phyloP scores from a whole-genome alignment of 2,329 filamentous ascomycete species.

The Cladosporium sp. region DNA sequence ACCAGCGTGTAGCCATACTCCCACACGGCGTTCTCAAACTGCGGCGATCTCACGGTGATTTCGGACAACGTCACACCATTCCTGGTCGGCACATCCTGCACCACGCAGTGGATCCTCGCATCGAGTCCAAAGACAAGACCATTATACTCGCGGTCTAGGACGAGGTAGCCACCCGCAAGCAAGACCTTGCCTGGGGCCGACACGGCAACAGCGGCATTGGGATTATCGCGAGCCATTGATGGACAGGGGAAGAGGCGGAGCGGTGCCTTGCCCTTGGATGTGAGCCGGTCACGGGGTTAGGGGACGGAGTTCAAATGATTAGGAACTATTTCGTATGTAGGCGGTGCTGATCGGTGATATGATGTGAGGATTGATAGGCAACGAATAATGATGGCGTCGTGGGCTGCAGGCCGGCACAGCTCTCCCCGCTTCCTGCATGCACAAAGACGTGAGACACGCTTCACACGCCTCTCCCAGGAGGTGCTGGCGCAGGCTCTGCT shows the following conservation, averaged over 20 bases:
- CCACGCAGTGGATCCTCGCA: slow-evolving; percentile 62
- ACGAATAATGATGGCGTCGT: neutral
- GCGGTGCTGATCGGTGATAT: slow-evolving; percentile 14
- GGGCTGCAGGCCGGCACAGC: neutral
- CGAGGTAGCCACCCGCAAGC: slow-evolving; percentile 90
- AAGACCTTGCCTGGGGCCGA: slow-evolving; percentile 97
- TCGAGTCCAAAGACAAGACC: slow-evolving; percentile 67
- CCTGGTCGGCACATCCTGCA: slow-evolving; percentile 57
- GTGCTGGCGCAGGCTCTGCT: neutral
- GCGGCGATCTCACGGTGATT: slow-evolving; percentile 85
- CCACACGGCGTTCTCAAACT: slow-evolving; percentile 87
- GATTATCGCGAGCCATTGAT: slow-evolving; percentile 10
- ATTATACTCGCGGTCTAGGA: slow-evolving; percentile 83
- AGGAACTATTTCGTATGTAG: neutral
- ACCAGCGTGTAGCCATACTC: slow-evolving; percentile 75
- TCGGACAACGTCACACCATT: slow-evolving; percentile 64
- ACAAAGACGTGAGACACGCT: neutral
- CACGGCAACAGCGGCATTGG: slow-evolving; percentile 45
- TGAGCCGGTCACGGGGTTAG: neutral
- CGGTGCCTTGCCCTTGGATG: slow-evolving; percentile 1
- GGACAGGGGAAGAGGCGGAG: neutral
- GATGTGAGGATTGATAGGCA: slow-evolving; percentile 2
- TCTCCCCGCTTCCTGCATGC: slow-evolving; percentile 1
- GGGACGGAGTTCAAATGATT: neutral
- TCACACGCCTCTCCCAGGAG: neutral